phyloP scores from a whole-genome alignment of 1,284 basidiomycete species.

The Kalmanozyma brasiliensis region DNA sequence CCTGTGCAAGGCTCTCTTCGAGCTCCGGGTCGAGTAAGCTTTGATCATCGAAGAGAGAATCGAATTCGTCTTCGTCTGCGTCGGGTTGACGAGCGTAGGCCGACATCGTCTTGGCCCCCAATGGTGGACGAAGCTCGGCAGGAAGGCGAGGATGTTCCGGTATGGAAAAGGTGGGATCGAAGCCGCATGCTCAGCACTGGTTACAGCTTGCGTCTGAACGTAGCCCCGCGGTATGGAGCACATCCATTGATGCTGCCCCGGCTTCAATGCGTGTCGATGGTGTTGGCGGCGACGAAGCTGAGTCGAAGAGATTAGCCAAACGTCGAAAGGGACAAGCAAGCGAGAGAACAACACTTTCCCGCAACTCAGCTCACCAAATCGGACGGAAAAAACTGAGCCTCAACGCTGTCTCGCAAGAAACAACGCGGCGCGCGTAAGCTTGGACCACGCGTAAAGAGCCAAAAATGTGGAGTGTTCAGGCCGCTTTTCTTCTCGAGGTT shows the following conservation, averaged over 20 bases:
- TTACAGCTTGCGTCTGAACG: not conserved
- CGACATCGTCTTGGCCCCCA: slow-evolving; percentile 2
- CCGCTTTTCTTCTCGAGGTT: not conserved
- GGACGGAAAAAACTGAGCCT: no score
- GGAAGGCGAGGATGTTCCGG: not conserved
- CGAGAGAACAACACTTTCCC: not conserved
- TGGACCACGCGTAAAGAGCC: slow-evolving; percentile 11
- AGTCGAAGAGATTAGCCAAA: slow-evolving; percentile 5
- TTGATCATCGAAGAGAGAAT: slow-evolving; percentile 41
- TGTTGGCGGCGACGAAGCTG: not conserved
- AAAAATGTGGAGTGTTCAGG: slow-evolving; percentile 11
- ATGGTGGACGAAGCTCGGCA: not conserved
- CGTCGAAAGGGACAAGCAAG: no score
- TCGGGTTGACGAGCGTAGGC: slow-evolving; percentile 3
- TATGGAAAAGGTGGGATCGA: not conserved
- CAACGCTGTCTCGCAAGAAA: no score
- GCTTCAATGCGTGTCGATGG: not conserved
- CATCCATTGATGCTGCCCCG: not conserved
- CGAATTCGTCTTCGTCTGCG: slow-evolving; percentile 39
- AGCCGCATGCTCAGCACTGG: slow-evolving; percentile 4
- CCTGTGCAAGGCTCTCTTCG: slow-evolving; percentile 45
- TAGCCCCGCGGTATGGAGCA: not conserved
- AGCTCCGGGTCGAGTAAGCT: slow-evolving; percentile 39
- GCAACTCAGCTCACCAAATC: not conserved
- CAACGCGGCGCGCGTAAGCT: slow-evolving; percentile 11